Evolutionary conservation across 1,284 basidiomycete genomes (phyloP), one percentile per base, ranked within the genome.

Genomic region (Leccinum pachyderme): DNA sequence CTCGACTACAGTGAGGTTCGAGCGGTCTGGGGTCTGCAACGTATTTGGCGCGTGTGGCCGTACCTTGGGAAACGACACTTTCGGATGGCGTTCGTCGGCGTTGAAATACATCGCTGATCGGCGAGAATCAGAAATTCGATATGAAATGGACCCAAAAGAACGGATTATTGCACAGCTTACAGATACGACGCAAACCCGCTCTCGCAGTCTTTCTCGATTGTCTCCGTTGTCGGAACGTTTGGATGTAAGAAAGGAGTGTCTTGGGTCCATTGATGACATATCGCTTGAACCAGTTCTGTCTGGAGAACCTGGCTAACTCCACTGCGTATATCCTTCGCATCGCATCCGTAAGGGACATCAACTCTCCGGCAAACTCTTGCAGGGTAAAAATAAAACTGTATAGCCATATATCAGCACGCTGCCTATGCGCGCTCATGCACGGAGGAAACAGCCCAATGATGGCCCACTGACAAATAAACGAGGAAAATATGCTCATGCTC

Each of bases 331-430:
- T 84, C 53, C 88, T 80, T 50, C 83, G 78, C 78, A 95, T 89
- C 0, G 91, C 87, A 65, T 94, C 90, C 0, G 93, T 79, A 4
- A 97, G 81, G 39, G 84, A 86, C 44, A 89, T 78, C 47, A 95
- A 73, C 69, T 97, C 95, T 56, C 81, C 77, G 6, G 91, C 83
- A 67, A 96, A 96, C 68, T 97, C 95, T 72, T 97, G 93, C 44
- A 96, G 72, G 0, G 93, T 95, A 72, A 96, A 97, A 57, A 95
- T 89, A 72, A 94, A 95, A 74, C 93, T 95, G 59, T 11, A 39
- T 31, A 49, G 37, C 50, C 22, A 29, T 45, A 24, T 59, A 43
- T 43, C 39, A 67, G 51, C 8, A 45, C 5, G 24, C 46, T 18
- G 7, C 27, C 53, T 32, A 31, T 45, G 24, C 4, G 7, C 41